phyloP scores from a whole-genome alignment of 352 stramenopile species.

The Blastocystis sp. region DNA sequence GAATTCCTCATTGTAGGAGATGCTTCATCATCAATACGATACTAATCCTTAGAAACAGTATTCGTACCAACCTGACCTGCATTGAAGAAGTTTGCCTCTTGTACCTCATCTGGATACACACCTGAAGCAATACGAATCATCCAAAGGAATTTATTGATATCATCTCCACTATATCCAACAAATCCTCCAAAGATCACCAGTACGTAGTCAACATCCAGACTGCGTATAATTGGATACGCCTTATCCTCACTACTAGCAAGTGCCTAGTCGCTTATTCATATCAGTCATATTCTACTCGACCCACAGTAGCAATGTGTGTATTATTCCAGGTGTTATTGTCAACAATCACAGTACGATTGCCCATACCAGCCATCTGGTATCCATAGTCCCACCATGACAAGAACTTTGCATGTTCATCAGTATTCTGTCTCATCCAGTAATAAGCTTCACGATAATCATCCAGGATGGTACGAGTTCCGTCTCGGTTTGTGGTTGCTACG shows the following conservation, averaged over 20 bases:
- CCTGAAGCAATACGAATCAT: slow-evolving; percentile 81
- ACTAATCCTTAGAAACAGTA: no score
- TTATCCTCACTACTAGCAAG: slow-evolving; percentile 77
- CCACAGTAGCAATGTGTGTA: slow-evolving; percentile 86
- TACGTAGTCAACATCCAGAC: slow-evolving; percentile 83
- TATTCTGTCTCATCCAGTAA: slow-evolving; percentile 80
- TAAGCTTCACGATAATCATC: slow-evolving; percentile 95
- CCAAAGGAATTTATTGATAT: slow-evolving; percentile 86
- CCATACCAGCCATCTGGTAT: slow-evolving; percentile 83
- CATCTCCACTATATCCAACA: slow-evolving; percentile 77
- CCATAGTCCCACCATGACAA: slow-evolving; percentile 75
- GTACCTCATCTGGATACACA: slow-evolving; percentile 75
- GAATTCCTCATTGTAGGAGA: slow-evolving; percentile 80
- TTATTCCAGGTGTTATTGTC: slow-evolving; percentile 96
- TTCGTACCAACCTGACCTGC: slow-evolving; percentile 71
- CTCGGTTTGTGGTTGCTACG: slow-evolving; percentile 67
- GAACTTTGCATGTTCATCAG: slow-evolving; percentile 73
- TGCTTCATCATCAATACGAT: slow-evolving; percentile 66
- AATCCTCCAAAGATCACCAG: slow-evolving; percentile 81
- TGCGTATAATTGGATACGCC: slow-evolving; percentile 79
- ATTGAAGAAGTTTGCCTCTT: slow-evolving; percentile 80
- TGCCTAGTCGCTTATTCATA: slow-evolving; percentile 63
- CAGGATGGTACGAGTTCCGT: slow-evolving; percentile 77
- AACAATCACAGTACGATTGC: slow-evolving; percentile 74
- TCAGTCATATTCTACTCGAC: slow-evolving; percentile 66